Base-by-base conservation (phyloP, 306 rosid species). In the Cucurbita moschata region DNA sequence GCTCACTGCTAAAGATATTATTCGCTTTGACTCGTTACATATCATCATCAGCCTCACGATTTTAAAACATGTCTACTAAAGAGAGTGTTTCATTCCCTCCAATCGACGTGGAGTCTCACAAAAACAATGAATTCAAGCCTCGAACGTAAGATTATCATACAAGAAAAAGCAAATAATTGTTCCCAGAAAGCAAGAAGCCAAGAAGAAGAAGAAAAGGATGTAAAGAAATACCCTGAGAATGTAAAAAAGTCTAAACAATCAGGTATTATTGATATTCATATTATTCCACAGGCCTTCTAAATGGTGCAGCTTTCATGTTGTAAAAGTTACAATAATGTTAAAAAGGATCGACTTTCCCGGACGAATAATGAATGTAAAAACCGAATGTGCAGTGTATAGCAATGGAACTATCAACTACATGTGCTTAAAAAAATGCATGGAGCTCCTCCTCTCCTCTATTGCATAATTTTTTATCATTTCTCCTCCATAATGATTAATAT, bases 401-500 rank as follows among this genome's bases (percentile, higher is more conserved):
- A 67, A 46, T 23, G 40, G 46, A 49, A 49, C 7, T 26, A 69
- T 67, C 56, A 30, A 70, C 23, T 70, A 49, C 60, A 50, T 23
- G 50, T 30, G 59, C 59, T 30, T 26, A 70, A 67, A 67, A 66
- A 44, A 49, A 70, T 47, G 73, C 73, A 70, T 15, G 44, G 57
- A 35, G 44, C 9, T 70, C 21, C 35, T 30, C 35, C 35, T 30
- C 35, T 30, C 80, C 83, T 85, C 84, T 85, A 86, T 82, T 88
- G 88, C 98, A 93, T 63, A 63, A 2, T 30, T 30, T 26, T 30
- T 71, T 80, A 72, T 74, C 97, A 65, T 65, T 63, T 65, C 73
- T 65, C 73, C 88, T 82, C 83, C 98, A 72, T 82, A 81, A 86
- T 81, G 3, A 90, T 81, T 81, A 10, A 90, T 81, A 93, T 89